A percentile compares a stretch with the other conserved stretches of the same genome.
These are phyloP conservation scores for Talaromyces sp. DNA, from an alignment of 2,329 filamentous ascomycete species.

Conservation along the genomic window DNA sequence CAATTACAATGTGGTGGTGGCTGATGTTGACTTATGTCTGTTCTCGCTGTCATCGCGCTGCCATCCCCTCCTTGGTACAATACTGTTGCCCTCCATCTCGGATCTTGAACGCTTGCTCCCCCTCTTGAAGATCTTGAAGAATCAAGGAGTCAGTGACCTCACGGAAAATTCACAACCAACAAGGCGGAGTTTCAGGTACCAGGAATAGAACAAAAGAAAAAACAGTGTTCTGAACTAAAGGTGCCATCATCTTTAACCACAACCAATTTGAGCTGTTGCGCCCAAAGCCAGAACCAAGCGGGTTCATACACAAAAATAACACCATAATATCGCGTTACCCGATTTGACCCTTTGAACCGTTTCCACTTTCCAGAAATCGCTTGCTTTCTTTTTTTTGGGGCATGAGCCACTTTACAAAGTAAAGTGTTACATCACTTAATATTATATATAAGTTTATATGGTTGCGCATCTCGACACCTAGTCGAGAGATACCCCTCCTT, in stretches of 20 bases:
- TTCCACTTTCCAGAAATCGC: background rate
- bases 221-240: background rate
- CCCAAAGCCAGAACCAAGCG: background rate
- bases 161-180: background rate
- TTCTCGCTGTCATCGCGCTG: background rate
- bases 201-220: background rate
- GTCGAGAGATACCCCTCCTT: background rate
- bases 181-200: background rate
- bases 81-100: background rate
- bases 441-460: background rate
- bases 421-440: background rate
- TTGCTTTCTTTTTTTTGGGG: background rate
- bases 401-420: background rate
- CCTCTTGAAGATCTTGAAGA: background rate
- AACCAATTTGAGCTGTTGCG: background rate
- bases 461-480: background rate
- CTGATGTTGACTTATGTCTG: background rate
- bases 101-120: background rate
- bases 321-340: conserved; percentile 4
- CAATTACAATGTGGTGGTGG: background rate
- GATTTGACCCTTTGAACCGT: background rate
- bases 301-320: background rate
- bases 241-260: background rate
- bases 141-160: background rate
- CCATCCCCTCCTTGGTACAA: background rate